Conservation (phyloP, 371 early-diverging fungal genomes). For the Mucor circinelloides region DNA sequence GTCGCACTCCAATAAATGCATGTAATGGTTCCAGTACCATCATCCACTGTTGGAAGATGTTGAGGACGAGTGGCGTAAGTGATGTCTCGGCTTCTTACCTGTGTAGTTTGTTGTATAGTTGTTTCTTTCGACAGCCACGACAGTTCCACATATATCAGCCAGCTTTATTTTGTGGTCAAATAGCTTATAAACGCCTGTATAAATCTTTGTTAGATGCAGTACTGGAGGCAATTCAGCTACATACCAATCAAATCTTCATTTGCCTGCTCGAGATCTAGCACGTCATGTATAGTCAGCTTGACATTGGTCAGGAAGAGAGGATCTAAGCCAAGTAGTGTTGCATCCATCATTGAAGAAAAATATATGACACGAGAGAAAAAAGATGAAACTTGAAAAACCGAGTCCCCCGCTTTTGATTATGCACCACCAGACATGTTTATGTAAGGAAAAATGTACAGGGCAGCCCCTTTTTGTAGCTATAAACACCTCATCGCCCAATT, state of each 20-base stretch:
- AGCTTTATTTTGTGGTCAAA: constrained; percentile 6
- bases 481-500: no score
- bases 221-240: background rate
- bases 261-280: background rate
- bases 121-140: constrained; percentile 8
- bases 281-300: constrained; percentile 6
- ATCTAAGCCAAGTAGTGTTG: constrained; percentile 1
- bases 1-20: constrained; percentile 15
- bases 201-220: background rate
- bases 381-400: no score
- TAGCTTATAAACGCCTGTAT: background rate
- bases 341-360: constrained; percentile 1
- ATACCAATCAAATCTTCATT: background rate
- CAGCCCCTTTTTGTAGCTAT: no score
- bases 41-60: constrained; percentile 9
- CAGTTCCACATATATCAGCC: constrained; percentile 14
- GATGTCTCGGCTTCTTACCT: background rate
- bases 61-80: background rate
- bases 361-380: no score
- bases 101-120: constrained; percentile 1
- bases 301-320: constrained; percentile 6
- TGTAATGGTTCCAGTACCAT: constrained; percentile 15
- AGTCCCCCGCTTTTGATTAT: no score
- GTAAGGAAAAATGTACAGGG: no score
- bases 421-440: no score